Evolutionary conservation across 192 early-diverging fungal species (phyloP).

Genomic region (Piromyces finnis): DNA sequence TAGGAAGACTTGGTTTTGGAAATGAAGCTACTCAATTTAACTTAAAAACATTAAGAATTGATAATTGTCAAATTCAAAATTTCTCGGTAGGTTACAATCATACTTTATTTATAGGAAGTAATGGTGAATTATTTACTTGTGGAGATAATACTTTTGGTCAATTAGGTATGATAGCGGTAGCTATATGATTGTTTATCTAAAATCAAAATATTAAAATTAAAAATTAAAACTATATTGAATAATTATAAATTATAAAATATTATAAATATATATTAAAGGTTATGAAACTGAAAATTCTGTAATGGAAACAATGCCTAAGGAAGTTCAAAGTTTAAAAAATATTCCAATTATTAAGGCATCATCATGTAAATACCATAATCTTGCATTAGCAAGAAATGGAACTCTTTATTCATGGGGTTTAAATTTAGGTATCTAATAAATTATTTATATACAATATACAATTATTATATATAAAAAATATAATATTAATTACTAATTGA

Average conservation of each 20-base stretch:
- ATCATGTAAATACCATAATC: slow-evolving; percentile 48
- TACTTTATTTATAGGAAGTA: not conserved
- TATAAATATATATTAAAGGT: not conserved
- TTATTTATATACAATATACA: too few species aligned
- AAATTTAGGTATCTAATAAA: slow-evolving; percentile 24
- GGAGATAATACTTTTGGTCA: not conserved
- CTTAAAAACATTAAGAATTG: not conserved
- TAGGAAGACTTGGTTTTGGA: not conserved
- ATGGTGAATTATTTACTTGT: not conserved
- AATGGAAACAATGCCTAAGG: slow-evolving; percentile 13
- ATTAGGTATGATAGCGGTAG: too few species aligned
- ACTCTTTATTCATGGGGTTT: slow-evolving; percentile 47
- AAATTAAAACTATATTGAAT: too few species aligned
- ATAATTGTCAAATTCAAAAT: not conserved
- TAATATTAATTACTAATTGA: too few species aligned
- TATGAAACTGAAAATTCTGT: not conserved
- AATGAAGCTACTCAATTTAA: not conserved
- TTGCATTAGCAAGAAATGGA: slow-evolving; percentile 31
- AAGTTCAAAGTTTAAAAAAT: slow-evolving; percentile 33
- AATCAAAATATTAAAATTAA: too few species aligned
- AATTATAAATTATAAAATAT: too few species aligned
- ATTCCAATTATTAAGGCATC: slow-evolving; percentile 31
- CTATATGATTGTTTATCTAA: too few species aligned
- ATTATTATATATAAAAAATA: too few species aligned
- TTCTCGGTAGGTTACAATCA: not conserved